Evolutionary conservation across 2,329 filamentous ascomycete species (phyloP).

Genomic region (Calonectria fujianensis): DNA sequence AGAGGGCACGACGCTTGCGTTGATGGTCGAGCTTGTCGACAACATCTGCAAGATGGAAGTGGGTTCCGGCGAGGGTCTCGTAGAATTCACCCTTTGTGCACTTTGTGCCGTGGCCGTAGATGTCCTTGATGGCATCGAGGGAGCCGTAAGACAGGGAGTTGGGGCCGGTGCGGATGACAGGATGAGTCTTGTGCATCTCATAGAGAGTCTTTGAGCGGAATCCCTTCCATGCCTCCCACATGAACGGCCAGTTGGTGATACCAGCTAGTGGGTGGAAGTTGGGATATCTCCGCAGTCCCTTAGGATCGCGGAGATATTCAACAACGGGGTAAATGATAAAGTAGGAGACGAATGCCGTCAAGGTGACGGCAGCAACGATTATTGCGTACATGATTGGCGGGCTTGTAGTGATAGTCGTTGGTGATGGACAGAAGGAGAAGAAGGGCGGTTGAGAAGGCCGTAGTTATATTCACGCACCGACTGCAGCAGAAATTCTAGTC

Average conservation of each 20-base stretch:
- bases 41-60: conserved; percentile 72
- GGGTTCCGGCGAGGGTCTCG: conserved; percentile 65
- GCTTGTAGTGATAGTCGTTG: background rate
- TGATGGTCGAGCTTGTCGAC: conserved; percentile 71
- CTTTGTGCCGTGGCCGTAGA: conserved; percentile 68
- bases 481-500: background rate
- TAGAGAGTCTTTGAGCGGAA: conserved; percentile 68
- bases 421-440: background rate
- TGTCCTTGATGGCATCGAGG: conserved; percentile 54
- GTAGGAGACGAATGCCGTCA: conserved; percentile 38
- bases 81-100: conserved; percentile 72
- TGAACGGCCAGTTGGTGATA: conserved; percentile 49
- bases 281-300: conserved; percentile 53
- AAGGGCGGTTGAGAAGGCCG: conserved; percentile 11
- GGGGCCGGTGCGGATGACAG: conserved; percentile 55
- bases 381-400: conserved; percentile 49
- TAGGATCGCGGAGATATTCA: conserved; percentile 60
- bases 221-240: conserved; percentile 50
- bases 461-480: conserved; percentile 35
- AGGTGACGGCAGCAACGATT: conserved; percentile 38
- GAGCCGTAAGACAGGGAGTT: conserved; percentile 53
- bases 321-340: conserved; percentile 47
- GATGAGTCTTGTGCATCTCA: conserved; percentile 67
- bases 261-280: conserved; percentile 50
- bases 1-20: conserved; percentile 70